phyloP scores from a whole-genome alignment of 768 basidiomycete genomes.

The Tylopilus cervinicoccineus region DNA sequence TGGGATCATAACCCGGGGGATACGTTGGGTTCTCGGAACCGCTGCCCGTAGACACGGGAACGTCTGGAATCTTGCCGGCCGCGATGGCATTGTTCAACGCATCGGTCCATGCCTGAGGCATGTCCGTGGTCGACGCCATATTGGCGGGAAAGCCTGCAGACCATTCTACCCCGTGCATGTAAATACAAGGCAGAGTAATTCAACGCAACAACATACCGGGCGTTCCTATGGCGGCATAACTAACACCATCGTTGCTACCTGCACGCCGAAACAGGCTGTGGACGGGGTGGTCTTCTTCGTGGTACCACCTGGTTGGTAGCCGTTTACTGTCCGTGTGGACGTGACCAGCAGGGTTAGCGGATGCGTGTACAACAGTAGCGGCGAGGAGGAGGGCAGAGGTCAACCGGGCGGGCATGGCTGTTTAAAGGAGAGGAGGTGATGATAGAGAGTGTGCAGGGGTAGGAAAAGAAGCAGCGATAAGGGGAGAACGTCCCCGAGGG shows the following conservation, averaged over 20 bases:
- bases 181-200: neutral
- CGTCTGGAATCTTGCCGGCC: constrained; percentile 69
- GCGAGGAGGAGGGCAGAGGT: constrained; percentile 25
- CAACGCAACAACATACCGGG: constrained; percentile 39
- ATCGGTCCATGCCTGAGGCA: constrained; percentile 70
- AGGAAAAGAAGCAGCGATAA: constrained; percentile 6
- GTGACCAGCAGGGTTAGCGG: constrained; percentile 16
- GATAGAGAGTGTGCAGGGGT: constrained; percentile 17
- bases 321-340: constrained; percentile 16
- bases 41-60: constrained; percentile 46
- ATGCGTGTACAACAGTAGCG: constrained; percentile 18
- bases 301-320: constrained; percentile 52
- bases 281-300: constrained; percentile 54
- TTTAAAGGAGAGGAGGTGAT: constrained; percentile 39
- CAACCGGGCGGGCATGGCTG: constrained; percentile 28
- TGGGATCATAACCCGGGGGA: constrained; percentile 36
- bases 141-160: constrained; percentile 50
- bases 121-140: constrained; percentile 43
- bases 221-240: constrained; percentile 57
- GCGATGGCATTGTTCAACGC: constrained; percentile 64
- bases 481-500: neutral
- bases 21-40: constrained; percentile 35
- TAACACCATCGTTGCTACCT: constrained; percentile 38
- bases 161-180: constrained; percentile 47
- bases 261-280: constrained; percentile 61